Evolutionary conservation across 1,139 yeast genomes (phyloP), one percentile per base, ranked within the genome.

Genomic region (Taphrina flavorubra): DNA sequence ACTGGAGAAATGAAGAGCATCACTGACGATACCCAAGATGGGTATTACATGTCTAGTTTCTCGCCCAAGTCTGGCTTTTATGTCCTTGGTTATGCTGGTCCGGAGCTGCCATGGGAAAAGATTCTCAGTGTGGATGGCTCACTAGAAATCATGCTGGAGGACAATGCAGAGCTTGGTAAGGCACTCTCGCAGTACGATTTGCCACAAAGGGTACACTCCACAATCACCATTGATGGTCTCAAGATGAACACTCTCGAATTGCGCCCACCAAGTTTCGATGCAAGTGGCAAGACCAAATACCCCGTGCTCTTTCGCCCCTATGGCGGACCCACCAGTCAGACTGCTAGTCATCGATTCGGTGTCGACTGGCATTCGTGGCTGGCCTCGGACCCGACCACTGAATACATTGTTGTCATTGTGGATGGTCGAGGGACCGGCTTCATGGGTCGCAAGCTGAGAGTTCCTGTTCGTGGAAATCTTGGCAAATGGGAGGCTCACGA

Each of bases 341-440:
- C 85, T 42, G 88, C 88, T 5, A 83, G 80, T 58, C 84, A 87
- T 68, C 75, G 80, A 51, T 88, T 83, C 73, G 76, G 77, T 1
- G 78, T 87, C 56, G 89, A 85, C 49, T 90, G 90, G 77, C 89
- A 89, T 75, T 88, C 88, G 59, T 82, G 88, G 10, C 84, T 88
- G 0, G 84, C 90, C 14, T 86, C 96, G 0, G 80, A 84, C 2
- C 78, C 89, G 68, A 87, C 89, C 74, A 88, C 91, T 0, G 68
- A 69, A 42, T 69, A 59, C 39, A 84, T 94, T 44, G 91, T 92
- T 0, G 83, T 94, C 51, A 84, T 87, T 42, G 88, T 94, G 47
- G 99, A 94, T 74, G 99, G 99, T 7, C 82, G 99, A 74, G 99
- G 99, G 1, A 92, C 99, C 0, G 97, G 92, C 2, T 92, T 89